Base-by-base conservation (phyloP, 768 basidiomycete genomes). In the Coprinellus micaceus region DNA sequence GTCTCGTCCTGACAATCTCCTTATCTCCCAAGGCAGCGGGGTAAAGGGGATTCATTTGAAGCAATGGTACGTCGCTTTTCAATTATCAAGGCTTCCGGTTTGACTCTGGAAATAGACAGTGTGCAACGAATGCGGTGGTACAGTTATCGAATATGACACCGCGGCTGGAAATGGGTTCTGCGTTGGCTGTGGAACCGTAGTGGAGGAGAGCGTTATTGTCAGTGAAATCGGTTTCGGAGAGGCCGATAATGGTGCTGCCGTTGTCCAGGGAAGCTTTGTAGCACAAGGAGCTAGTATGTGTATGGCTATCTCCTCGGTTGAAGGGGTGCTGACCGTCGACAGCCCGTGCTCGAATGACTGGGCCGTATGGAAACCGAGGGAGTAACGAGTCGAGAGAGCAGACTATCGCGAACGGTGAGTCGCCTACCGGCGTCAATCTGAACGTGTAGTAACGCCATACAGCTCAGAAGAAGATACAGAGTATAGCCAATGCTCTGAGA, bases 151-250 rank as follows among this genome's bases (percentile, higher is more conserved):
- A 67, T 92, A 92, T 67, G 89, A 92, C 69, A 75, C 85, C 29
- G 85, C 89, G 12, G 89, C 89, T 4, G 91, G 91, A 9, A 90
- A 90, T 60, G 89, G 89, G 4, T 89, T 92, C 66, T 95, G 93
- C 63, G 82, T 88, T 1, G 76, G 81, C 61, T 98, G 95, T 63
- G 93, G 92, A 45, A 89, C 87, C 6, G 94, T 98, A 17, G 78
- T 96, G 10, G 93, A 96, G 72, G 92, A 97, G 71, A 94, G 93
- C 65, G 84, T 88, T 2, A 94, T 98, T 58, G 92, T 98, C 10
- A 90, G 88, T 60, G 97, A 99, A 68, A 84, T 99, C 54, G 85
- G 86, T 1, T 99, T 99, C 63, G 93, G 94, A n/a, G 97, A 99
- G 77, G 89, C 90, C 3, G 82, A 88, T 11, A 81, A 82, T 26